Conservation (phyloP, 768 basidiomycete genomes). For the Auriscalpium orientale region DNA sequence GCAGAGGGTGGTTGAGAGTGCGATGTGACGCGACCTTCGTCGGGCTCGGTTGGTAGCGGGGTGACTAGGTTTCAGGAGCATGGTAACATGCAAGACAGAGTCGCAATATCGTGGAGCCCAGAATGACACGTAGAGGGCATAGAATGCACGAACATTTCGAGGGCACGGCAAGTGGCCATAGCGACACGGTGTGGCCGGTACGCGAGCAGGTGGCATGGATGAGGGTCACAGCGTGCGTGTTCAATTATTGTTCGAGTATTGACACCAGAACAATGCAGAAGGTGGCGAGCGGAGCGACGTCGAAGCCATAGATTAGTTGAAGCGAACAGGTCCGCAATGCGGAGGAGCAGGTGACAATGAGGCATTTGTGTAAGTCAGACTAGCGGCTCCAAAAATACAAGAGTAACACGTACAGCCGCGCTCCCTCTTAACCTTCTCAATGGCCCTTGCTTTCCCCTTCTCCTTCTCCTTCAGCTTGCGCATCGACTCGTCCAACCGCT, state of each 20-base stretch:
- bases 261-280: no score
- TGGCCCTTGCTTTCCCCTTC: slow-evolving; percentile 61
- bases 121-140: no score
- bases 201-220: no score
- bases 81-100: no score
- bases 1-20: slow-evolving; percentile 33
- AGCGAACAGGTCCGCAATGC: slow-evolving; percentile 3
- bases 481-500: slow-evolving; percentile 69
- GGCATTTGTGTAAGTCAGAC: slow-evolving; percentile 12
- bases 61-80: slow-evolving; percentile 12
- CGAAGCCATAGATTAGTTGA: not conserved
- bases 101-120: no score
- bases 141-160: no score
- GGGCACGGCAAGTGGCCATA: no score
- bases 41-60: slow-evolving; percentile 34
- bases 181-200: no score
- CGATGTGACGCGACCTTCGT: slow-evolving; percentile 8
- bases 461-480: slow-evolving; percentile 69
- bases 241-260: no score
- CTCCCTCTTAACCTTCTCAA: slow-evolving; percentile 67
- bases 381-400: not conserved
- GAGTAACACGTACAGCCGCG: slow-evolving; percentile 58
- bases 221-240: no score
- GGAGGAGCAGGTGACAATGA: slow-evolving; percentile 4
- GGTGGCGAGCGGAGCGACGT: no score